These are phyloP conservation scores for Paxillus rubicundulus DNA, from an alignment of 768 basidiomycete genomes.

Conservation along the genomic window DNA sequence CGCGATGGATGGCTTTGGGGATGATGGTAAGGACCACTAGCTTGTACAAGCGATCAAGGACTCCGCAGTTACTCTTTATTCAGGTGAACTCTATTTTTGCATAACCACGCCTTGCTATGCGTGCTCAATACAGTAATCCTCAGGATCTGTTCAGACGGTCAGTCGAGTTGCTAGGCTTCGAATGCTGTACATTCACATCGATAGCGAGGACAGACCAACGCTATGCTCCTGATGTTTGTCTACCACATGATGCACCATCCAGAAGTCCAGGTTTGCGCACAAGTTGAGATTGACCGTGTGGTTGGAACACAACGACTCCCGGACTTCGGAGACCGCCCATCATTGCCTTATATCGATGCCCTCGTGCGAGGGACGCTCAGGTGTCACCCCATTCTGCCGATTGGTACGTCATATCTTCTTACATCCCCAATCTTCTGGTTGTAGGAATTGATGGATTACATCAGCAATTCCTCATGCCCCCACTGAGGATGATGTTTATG, in stretches of 20 bases:
- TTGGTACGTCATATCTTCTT: constrained; percentile 21
- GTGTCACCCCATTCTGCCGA: constrained; percentile 22
- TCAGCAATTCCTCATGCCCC: constrained; percentile 43
- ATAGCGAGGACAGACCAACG: constrained; percentile 19
- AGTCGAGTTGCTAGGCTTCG: no score
- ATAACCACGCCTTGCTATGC: no score
- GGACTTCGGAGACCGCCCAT: constrained; percentile 25
- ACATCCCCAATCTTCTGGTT: no score
- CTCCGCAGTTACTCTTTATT: no score
- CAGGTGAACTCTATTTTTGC: no score
- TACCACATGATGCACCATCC: constrained; percentile 33
- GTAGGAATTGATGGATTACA: not conserved
- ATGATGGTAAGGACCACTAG: no score
- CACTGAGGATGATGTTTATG: constrained; percentile 34
- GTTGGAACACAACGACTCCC: constrained; percentile 31
- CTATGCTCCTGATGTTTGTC: constrained; percentile 22
- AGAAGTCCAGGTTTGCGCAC: constrained; percentile 26
- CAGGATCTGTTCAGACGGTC: no score
- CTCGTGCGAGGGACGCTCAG: constrained; percentile 34
- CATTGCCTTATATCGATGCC: constrained; percentile 34
- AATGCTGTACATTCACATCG: no score
- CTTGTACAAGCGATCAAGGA: no score
- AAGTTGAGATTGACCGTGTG: constrained; percentile 32
- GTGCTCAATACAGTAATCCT: no score
- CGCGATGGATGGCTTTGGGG: no score